Conservation (phyloP, 441 rosid genomes). For the Populus trichocarpa region DNA sequence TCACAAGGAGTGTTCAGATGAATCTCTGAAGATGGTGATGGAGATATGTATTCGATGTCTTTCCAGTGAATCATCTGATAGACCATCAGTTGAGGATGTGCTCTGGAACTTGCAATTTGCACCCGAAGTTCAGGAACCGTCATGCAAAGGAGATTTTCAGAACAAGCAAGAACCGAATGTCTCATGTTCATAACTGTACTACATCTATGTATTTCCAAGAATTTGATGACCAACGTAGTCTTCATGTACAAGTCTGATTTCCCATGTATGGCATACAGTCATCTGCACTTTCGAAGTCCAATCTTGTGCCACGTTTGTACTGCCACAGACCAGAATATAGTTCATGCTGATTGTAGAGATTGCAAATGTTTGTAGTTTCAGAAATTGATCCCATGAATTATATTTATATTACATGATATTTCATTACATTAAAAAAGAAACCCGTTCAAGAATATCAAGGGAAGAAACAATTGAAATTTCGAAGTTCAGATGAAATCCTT, state of each 20-base stretch:
- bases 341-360: neutral
- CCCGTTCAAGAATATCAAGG: neutral
- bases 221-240: neutral
- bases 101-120: slow-evolving; percentile 68
- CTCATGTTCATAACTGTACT: neutral
- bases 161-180: neutral
- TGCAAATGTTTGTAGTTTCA: no score
- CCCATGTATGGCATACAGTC: neutral
- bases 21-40: slow-evolving; percentile 21
- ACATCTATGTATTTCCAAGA: neutral
- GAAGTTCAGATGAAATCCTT: neutral
- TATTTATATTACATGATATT: no score
- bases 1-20: slow-evolving; percentile 39
- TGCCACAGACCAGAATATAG: neutral
- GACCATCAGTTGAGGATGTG: slow-evolving; percentile 55
- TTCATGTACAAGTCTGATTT: neutral
- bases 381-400: neutral
- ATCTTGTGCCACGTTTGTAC: neutral
- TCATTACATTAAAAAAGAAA: neutral
- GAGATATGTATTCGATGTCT: slow-evolving; percentile 46
- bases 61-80: slow-evolving; percentile 23
- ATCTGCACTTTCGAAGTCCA: neutral
- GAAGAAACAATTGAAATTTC: neutral
- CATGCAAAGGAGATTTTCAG: slow-evolving; percentile 20
- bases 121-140: slow-evolving; percentile 42